A percentile compares a stretch with the other conserved stretches of the same genome.
These are phyloP conservation scores for Abrus pulchellus DNA, from an alignment of 306 rosid genomes.

Conservation along the genomic window DNA sequence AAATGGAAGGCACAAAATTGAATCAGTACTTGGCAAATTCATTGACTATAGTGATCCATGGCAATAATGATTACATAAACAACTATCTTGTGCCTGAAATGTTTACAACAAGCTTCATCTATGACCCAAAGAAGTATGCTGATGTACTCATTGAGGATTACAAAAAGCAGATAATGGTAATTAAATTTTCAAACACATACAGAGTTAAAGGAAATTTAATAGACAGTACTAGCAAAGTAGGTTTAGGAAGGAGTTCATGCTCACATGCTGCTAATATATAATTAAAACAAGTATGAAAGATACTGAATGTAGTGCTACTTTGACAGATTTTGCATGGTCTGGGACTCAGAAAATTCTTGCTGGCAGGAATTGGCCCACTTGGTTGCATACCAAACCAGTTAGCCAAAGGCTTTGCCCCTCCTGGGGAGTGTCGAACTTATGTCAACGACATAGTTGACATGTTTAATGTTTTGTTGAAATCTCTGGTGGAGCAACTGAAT, in stretches of 20 bases:
- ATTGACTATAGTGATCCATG: constrained; percentile 39
- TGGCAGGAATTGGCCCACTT: constrained; percentile 54
- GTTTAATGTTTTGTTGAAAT: constrained; percentile 47
- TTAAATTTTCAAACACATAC: not conserved
- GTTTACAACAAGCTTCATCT: constrained; percentile 41
- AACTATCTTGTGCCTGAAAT: constrained; percentile 51
- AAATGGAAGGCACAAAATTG: constrained; percentile 40
- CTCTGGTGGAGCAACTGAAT: constrained; percentile 52
- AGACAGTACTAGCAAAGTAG: not conserved
- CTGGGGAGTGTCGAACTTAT: constrained; percentile 9
- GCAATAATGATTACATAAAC: constrained; percentile 59
- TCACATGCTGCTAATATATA: not conserved
- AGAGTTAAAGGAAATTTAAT: not conserved
- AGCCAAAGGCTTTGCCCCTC: constrained; percentile 19
- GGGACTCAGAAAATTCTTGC: constrained; percentile 54
- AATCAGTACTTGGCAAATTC: constrained; percentile 53
- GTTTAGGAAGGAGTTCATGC: no score
- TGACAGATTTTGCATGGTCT: constrained; percentile 44
- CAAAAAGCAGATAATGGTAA: constrained; percentile 44
- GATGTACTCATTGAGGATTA: constrained; percentile 44
- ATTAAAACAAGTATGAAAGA: not conserved
- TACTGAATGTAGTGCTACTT: not conserved
- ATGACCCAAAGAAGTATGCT: constrained; percentile 43
- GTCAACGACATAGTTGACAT: constrained; percentile 37
- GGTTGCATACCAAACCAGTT: constrained; percentile 58